Conservation (phyloP, 2,329 filamentous ascomycete genomes). For the Aspergillus awamori region DNA sequence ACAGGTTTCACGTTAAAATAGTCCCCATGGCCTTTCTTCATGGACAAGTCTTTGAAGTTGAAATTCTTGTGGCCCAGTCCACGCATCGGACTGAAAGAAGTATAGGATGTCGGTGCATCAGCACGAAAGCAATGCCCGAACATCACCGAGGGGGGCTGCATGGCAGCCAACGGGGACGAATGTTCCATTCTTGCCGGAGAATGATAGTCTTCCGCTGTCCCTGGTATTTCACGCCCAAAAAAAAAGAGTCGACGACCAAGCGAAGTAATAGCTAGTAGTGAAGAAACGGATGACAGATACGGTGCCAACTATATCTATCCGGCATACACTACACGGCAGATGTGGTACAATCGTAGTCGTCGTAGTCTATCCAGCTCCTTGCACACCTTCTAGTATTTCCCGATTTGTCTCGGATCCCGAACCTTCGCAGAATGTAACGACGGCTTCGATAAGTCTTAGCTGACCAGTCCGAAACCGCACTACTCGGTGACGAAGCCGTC, state of each 20-base stretch:
- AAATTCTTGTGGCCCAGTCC: slow-evolving; percentile 66
- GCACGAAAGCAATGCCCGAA: slow-evolving; percentile 64
- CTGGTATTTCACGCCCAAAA: not conserved
- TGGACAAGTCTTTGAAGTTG: slow-evolving; percentile 75
- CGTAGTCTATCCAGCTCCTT: slow-evolving; percentile 14
- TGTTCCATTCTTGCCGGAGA: slow-evolving; percentile 69
- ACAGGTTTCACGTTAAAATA: slow-evolving; percentile 81
- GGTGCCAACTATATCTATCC: slow-evolving; percentile 22
- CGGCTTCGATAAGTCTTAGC: slow-evolving; percentile 24
- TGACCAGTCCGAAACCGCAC: slow-evolving; percentile 26
- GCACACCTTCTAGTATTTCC: slow-evolving; percentile 9
- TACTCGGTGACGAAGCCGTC: slow-evolving; percentile 21
- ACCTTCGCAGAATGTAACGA: slow-evolving; percentile 15
- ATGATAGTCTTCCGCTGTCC: slow-evolving; percentile 3
- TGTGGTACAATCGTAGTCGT: slow-evolving; percentile 13
- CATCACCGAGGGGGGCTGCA: slow-evolving; percentile 73
- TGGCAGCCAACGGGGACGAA: slow-evolving; percentile 89
- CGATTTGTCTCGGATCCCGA: slow-evolving; percentile 16
- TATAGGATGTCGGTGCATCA: slow-evolving; percentile 57
- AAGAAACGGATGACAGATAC: slow-evolving; percentile 12
- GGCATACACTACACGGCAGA: slow-evolving; percentile 25
- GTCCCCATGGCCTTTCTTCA: slow-evolving; percentile 69
- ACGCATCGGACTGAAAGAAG: slow-evolving; percentile 56
- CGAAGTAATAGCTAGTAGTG: not conserved
- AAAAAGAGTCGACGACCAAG: not conserved